Percentiles rank a stretch among this genome's conserved stretches.
Conservation (phyloP, 2,329 filamentous ascomycete genomes). For the Botrytis elliptica region DNA sequence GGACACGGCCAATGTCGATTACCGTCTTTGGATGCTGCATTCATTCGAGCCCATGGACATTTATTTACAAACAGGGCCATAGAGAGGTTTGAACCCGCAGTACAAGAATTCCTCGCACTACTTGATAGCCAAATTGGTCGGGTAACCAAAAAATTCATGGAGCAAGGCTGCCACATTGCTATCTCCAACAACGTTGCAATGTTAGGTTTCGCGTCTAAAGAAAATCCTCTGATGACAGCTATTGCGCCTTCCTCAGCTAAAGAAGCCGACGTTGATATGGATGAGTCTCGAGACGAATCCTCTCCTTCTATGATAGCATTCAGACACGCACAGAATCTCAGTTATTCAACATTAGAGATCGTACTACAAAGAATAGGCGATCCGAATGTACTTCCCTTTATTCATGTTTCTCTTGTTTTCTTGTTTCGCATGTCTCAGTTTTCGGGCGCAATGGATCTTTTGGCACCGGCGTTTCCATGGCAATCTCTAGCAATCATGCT, state of each 20-base stretch:
- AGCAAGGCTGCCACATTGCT: constrained; percentile 55
- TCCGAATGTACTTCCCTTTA: constrained; percentile 30
- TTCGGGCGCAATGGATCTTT: constrained; percentile 25
- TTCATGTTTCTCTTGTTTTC: constrained; percentile 31
- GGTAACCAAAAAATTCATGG: constrained; percentile 46
- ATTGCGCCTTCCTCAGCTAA: constrained; percentile 22
- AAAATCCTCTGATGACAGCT: constrained; percentile 34
- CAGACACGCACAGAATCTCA: constrained; percentile 25
- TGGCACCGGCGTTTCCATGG: constrained; percentile 31
- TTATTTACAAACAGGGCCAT: constrained; percentile 55
- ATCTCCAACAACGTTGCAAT: constrained; percentile 45
- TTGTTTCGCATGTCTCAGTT: constrained; percentile 26
- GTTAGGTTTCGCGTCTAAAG: constrained; percentile 35
- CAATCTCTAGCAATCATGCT: constrained; percentile 23
- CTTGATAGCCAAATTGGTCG: constrained; percentile 58
- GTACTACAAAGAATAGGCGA: constrained; percentile 30
- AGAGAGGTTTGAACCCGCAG: constrained; percentile 48
- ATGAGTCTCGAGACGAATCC: constrained; percentile 11
- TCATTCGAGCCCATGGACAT: constrained; percentile 63
- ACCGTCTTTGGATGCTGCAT: constrained; percentile 54
- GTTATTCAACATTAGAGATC: constrained; percentile 24
- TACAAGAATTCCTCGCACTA: constrained; percentile 50
- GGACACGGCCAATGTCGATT: constrained; percentile 42
- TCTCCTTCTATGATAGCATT: constrained; percentile 21
- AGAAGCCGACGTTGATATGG: constrained; percentile 23